These are phyloP conservation scores for Entomortierella beljakovae DNA, from an alignment of 192 early-diverging fungal genomes.

Conservation along the genomic window DNA sequence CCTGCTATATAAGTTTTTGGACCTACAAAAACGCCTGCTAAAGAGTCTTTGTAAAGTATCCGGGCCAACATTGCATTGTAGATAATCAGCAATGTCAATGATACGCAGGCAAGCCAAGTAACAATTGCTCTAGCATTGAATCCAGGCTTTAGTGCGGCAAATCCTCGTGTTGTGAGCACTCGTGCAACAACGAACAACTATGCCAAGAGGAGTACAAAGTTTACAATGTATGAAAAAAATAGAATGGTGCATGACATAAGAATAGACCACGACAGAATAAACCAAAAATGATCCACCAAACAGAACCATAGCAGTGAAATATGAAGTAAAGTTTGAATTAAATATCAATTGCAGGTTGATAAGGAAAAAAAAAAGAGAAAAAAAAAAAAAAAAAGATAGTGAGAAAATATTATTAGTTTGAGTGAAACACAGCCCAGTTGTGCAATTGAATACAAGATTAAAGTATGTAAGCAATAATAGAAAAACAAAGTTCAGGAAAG, in stretches of 20 bases:
- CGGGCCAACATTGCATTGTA: constrained; percentile 37
- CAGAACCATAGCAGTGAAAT: no score
- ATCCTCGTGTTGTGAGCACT: constrained; percentile 47
- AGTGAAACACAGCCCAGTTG: not conserved
- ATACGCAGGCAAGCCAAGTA: constrained; percentile 40
- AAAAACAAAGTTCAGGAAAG: not conserved
- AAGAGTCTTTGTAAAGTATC: constrained; percentile 33
- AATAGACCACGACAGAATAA: not conserved
- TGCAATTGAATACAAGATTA: no score
- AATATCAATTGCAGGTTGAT: not conserved
- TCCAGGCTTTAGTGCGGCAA: constrained; percentile 43
- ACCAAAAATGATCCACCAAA: no score
- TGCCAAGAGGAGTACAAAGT: not conserved
- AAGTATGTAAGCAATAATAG: not conserved
- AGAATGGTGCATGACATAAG: not conserved
- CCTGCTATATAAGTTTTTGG: not conserved
- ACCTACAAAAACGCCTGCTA: constrained; percentile 24
- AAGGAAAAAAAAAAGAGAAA: not conserved
- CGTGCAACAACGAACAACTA: constrained; percentile 47
- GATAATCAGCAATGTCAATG: constrained; percentile 24
- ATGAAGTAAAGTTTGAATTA: not conserved
- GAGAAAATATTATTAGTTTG: no score
- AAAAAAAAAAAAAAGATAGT: not conserved
- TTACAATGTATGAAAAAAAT: not conserved
- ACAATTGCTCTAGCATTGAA: constrained; percentile 46